phyloP scores from a whole-genome alignment of 1,139 yeast species.

The Taphrina flavorubra region DNA sequence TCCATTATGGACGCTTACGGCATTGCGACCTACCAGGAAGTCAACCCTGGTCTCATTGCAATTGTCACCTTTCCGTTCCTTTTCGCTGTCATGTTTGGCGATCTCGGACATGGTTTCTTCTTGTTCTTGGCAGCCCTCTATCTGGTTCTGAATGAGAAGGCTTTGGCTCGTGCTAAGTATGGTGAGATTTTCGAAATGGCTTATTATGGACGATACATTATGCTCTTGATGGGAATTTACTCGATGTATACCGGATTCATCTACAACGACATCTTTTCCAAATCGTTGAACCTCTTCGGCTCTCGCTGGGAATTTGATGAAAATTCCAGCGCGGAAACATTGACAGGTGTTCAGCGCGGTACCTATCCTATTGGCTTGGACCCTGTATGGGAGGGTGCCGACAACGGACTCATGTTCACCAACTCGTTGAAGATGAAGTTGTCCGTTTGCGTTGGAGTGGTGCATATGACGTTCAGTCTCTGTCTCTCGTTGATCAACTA shows the following conservation, averaged over 20 bases:
- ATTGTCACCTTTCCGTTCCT: slow-evolving; percentile 95
- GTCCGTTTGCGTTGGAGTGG: slow-evolving; percentile 91
- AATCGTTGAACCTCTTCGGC: slow-evolving; percentile 79
- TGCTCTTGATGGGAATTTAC: slow-evolving; percentile 87
- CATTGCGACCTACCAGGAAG: slow-evolving; percentile 89
- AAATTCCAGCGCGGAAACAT: slow-evolving; percentile 65
- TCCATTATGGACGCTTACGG: slow-evolving; percentile 95
- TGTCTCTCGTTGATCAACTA: slow-evolving; percentile 84
- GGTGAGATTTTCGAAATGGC: slow-evolving; percentile 99
- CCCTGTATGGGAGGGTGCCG: slow-evolving; percentile 97
- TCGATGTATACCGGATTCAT: slow-evolving; percentile 92
- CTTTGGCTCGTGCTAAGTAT: slow-evolving; percentile 67
- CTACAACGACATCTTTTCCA: slow-evolving; percentile 91
- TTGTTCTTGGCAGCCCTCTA: slow-evolving; percentile 72
- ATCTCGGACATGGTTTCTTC: slow-evolving; percentile 91
- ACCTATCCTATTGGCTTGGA: slow-evolving; percentile 86
- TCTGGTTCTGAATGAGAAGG: slow-evolving; percentile 71
- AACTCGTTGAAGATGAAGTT: slow-evolving; percentile 96
- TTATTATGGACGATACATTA: slow-evolving; percentile 84
- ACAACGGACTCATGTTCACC: slow-evolving; percentile 83
- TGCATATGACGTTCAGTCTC: slow-evolving; percentile 91
- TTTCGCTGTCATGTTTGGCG: slow-evolving; percentile 99
- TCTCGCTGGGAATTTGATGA: slow-evolving; percentile 95
- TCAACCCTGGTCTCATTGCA: slow-evolving; percentile 94
- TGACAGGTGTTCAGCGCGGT: slow-evolving; percentile 68